Evolutionary conservation across 805 yeast species (phyloP).

Genomic region (Metahyphopichia silvanorum): DNA sequence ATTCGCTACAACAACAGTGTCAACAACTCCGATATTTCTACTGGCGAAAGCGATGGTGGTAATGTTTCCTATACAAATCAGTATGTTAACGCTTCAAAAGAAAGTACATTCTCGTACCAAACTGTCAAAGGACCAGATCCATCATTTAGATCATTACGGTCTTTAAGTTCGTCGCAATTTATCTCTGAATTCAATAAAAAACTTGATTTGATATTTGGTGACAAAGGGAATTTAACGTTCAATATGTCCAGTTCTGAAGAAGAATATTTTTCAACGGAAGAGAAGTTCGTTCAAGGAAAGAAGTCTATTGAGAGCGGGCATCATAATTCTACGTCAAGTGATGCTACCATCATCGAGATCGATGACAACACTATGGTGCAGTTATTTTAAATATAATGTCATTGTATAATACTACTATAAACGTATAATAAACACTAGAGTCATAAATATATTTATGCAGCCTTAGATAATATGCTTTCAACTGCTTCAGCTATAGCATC

Average conservation of each 20-base stretch:
- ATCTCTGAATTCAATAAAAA: conserved; percentile 25
- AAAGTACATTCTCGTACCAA: not conserved
- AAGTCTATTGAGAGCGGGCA: not conserved
- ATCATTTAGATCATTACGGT: conserved; percentile 14
- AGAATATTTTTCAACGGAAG: conserved; percentile 26
- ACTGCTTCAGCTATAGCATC: conserved; percentile 85
- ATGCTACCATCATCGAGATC: conserved; percentile 17
- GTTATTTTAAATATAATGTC: too few relatives aligned
- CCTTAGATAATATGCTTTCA: conserved; percentile 42
- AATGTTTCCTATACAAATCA: too few relatives aligned
- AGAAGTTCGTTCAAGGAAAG: not conserved
- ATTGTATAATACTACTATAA: too few relatives aligned
- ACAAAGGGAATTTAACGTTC: conserved; percentile 3
- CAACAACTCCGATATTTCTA: too few relatives aligned
- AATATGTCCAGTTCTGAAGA: conserved; percentile 23
- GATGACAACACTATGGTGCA: conserved; percentile 1
- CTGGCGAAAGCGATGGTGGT: too few relatives aligned
- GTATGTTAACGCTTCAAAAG: too few relatives aligned
- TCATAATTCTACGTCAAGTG: conserved; percentile 14
- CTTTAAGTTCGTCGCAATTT: conserved; percentile 23
- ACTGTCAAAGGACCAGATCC: conserved; percentile 1
- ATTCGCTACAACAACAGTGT: too few relatives aligned
- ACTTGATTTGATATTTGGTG: conserved; percentile 15
- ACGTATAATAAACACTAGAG: not conserved
- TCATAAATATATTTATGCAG: conserved; percentile 4